A percentile compares a stretch with the other conserved stretches of the same genome.
Evolutionary conservation across 2,329 filamentous ascomycete species (phyloP).

Genomic region (Cordyceps cateniannulata): DNA sequence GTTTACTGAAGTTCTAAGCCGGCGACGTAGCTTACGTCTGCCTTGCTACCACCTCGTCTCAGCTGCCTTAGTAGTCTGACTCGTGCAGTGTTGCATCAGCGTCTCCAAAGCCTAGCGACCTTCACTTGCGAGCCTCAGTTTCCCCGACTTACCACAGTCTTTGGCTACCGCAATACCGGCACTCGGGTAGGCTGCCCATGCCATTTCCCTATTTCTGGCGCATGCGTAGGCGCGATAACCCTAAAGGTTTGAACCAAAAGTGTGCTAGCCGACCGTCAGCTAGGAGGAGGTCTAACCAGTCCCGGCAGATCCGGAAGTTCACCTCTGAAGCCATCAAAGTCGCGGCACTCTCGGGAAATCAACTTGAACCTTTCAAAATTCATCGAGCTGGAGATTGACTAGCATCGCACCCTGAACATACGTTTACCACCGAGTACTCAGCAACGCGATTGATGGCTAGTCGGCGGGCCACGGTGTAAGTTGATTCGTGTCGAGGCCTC

Average conservation of each 20-base stretch:
- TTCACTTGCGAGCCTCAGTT: too few species aligned
- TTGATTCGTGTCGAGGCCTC: background rate
- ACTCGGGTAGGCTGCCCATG: too few species aligned
- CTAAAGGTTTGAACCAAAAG: background rate
- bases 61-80: too few species aligned
- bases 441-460: background rate
- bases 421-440: background rate
- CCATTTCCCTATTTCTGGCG: too few species aligned
- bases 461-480: background rate
- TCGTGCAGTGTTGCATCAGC: too few species aligned
- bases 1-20: too few species aligned
- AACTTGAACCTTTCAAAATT: background rate
- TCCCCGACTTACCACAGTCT: background rate
- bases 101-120: too few species aligned
- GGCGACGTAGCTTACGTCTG: too few species aligned
- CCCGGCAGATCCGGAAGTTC: slow-evolving; percentile 3
- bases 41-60: too few species aligned
- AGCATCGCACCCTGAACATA: background rate
- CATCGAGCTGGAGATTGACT: too few species aligned
- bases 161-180: background rate
- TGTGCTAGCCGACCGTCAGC: background rate
- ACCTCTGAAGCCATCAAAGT: background rate
- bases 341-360: background rate
- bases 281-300: background rate
- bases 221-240: background rate